A percentile compares a stretch with the other conserved stretches of the same genome.
phyloP scores from a whole-genome alignment of 1,284 basidiomycete genomes.

The Sutorius eximius region DNA sequence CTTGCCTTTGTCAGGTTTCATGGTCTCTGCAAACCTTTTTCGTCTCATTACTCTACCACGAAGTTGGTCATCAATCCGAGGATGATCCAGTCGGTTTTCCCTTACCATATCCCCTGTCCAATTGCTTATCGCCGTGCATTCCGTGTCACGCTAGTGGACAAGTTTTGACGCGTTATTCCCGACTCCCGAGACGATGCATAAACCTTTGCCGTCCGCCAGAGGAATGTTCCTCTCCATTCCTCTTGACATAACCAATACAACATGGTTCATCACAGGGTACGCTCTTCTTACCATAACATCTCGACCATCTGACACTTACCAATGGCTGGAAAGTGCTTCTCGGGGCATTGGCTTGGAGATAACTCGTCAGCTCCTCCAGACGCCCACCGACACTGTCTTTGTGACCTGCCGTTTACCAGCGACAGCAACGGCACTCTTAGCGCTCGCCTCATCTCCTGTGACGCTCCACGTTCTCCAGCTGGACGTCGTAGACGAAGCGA shows the following conservation, averaged over 20 bases:
- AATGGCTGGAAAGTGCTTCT: conserved; percentile 30
- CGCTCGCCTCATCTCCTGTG: conserved; percentile 26
- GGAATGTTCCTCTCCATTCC: background rate
- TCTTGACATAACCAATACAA: background rate
- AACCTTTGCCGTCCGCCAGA: background rate
- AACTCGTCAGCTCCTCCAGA: conserved; percentile 36
- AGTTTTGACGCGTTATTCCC: background rate
- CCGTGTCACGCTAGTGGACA: background rate
- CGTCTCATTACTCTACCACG: background rate
- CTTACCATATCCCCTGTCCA: background rate
- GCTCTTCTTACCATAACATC: background rate
- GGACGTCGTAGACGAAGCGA: conserved; percentile 34
- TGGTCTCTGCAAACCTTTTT: background rate
- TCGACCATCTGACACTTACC: background rate
- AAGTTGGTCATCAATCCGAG: background rate
- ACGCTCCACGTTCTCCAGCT: conserved; percentile 37
- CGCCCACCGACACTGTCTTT: conserved; percentile 37
- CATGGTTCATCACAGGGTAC: conserved; percentile 11
- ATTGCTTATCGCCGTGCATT: background rate
- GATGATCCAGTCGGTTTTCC: background rate
- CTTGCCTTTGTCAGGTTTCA: background rate
- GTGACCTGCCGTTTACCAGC: conserved; percentile 40
- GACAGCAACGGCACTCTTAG: conserved; percentile 30
- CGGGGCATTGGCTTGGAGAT: conserved; percentile 41
- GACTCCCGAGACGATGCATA: background rate